A percentile compares a stretch with the other conserved stretches of the same genome.
These are phyloP conservation scores for Jackrogersella multiformis DNA, from an alignment of 495 filamentous ascomycete genomes.

Conservation along the genomic window DNA sequence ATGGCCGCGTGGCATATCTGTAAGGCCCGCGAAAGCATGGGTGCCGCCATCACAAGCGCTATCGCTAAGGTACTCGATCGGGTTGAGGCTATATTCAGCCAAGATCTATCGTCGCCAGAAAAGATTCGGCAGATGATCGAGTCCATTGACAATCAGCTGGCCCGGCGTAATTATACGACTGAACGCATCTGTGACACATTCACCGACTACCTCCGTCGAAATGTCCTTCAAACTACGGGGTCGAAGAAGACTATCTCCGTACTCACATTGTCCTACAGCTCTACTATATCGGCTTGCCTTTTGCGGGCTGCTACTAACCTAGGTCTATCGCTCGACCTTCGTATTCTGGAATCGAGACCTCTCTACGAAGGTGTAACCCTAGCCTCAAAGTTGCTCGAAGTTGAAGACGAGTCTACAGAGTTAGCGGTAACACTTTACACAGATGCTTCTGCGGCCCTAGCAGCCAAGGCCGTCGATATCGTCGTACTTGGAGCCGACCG, in stretches of 20 bases:
- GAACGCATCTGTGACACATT: constrained; percentile 51
- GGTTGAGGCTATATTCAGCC: constrained; percentile 43
- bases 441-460: constrained; percentile 68
- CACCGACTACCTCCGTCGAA: constrained; percentile 30
- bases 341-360: constrained; percentile 72
- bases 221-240: constrained; percentile 27
- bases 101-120: constrained; percentile 36
- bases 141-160: constrained; percentile 33
- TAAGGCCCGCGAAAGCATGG: constrained; percentile 72
- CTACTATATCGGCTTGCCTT: constrained; percentile 61
- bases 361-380: constrained; percentile 70
- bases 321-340: constrained; percentile 58
- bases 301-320: constrained; percentile 27
- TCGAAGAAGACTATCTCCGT: constrained; percentile 52
- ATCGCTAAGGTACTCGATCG: constrained; percentile 56
- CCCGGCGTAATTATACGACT: constrained; percentile 29
- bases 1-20: constrained; percentile 71
- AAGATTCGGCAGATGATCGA: constrained; percentile 48
- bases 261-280: constrained; percentile 68
- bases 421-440: constrained; percentile 62
- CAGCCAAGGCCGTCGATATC: constrained; percentile 57
- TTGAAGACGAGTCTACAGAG: constrained; percentile 38
- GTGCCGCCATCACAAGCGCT: constrained; percentile 64
- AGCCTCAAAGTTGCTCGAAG: constrained; percentile 56
- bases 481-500: constrained; percentile 71